Conservation (phyloP, 306 rosid genomes). For the Senna siamea region DNA sequence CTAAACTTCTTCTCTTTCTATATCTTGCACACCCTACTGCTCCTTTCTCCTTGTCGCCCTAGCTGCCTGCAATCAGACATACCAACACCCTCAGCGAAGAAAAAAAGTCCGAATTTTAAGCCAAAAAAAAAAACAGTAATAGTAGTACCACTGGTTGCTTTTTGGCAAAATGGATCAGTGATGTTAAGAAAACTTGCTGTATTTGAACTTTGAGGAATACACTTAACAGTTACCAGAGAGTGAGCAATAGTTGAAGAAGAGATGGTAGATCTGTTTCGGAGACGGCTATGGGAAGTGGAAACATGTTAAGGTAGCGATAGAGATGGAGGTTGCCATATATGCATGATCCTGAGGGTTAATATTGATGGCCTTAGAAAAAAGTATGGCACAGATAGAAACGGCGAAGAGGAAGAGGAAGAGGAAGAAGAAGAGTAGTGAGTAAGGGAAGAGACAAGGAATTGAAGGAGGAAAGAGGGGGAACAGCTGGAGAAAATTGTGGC, state of each 20-base stretch:
- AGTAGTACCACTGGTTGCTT: neutral
- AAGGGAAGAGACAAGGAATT: conserved; percentile 25
- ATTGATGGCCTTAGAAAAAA: too few species aligned
- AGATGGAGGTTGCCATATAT: too few species aligned
- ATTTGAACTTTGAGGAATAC: too few species aligned
- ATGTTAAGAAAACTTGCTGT: too few species aligned
- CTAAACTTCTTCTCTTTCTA: conserved; percentile 30
- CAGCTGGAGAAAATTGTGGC: conserved; percentile 69
- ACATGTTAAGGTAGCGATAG: too few species aligned
- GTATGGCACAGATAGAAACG: too few species aligned
- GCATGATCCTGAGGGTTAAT: too few species aligned
- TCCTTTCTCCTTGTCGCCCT: conserved; percentile 40
- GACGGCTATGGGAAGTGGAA: too few species aligned
- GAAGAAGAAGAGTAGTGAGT: neutral
- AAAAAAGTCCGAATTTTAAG: neutral
- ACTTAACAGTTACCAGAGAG: too few species aligned
- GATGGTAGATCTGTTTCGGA: too few species aligned
- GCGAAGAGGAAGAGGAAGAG: neutral
- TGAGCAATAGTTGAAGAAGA: too few species aligned
- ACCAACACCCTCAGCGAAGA: neutral
- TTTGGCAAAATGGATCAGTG: too few species aligned
- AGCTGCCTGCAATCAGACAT: conserved; percentile 36
- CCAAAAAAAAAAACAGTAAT: neutral
- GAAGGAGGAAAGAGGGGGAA: conserved; percentile 40
- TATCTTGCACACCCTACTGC: conserved; percentile 13